Conservation (phyloP, 257 asterid genomes). For the Prunella vulgaris region DNA sequence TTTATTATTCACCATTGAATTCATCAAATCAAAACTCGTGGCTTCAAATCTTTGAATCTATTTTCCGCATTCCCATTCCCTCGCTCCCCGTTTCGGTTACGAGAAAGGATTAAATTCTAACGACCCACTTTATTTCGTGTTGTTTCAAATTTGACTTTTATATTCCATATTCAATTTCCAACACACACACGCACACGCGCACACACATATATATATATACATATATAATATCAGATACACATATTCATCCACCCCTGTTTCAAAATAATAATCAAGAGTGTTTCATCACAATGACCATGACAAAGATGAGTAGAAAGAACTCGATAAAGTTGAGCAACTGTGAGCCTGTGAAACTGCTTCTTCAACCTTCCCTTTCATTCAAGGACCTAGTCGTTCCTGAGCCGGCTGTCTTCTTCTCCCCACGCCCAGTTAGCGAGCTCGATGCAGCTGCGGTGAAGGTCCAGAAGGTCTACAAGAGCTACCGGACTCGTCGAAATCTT, state of each 20-base stretch:
- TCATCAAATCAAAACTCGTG: conserved; percentile 47
- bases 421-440: conserved; percentile 71
- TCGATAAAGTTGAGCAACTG: conserved; percentile 44
- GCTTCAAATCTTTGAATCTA: conserved; percentile 28
- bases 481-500: conserved; percentile 78
- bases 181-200: neutral
- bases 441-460: conserved; percentile 88
- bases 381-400: conserved; percentile 46
- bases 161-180: neutral
- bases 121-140: too few relatives aligned
- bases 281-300: neutral
- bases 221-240: too few relatives aligned
- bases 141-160: conserved; percentile 23
- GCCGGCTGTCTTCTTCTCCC: conserved; percentile 58
- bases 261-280: neutral
- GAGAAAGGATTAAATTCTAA: conserved; percentile 16
- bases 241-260: too few relatives aligned
- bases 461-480: conserved; percentile 91
- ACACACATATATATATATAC: neutral
- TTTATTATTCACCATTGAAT: conserved; percentile 50
- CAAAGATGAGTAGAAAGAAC: conserved; percentile 48
- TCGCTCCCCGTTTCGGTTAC: conserved; percentile 19
- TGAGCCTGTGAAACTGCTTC: conserved; percentile 58
- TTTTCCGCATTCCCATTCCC: conserved; percentile 32
- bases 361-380: too few relatives aligned